These are phyloP conservation scores for Kodamaea ohmeri DNA, from an alignment of 1,139 yeast species.

Conservation along the genomic window DNA sequence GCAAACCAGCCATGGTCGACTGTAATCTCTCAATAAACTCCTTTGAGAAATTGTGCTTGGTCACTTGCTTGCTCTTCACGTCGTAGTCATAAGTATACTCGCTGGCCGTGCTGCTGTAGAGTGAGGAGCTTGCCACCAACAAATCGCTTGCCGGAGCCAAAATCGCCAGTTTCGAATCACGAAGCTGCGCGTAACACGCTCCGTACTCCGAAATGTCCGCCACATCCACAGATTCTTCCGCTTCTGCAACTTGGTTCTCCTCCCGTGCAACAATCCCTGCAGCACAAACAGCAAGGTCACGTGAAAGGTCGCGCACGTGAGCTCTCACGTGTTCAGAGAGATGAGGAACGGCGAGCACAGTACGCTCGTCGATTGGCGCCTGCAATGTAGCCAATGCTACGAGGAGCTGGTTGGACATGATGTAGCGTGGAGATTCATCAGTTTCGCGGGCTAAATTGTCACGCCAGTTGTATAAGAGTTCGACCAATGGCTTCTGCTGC, in stretches of 20 bases:
- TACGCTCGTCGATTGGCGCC: slow-evolving; percentile 56
- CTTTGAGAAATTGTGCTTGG: slow-evolving; percentile 21
- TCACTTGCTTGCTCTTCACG: slow-evolving; percentile 14
- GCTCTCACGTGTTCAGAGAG: slow-evolving; percentile 58
- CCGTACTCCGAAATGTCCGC: slow-evolving; percentile 10
- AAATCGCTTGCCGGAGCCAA: slow-evolving; percentile 11
- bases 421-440: slow-evolving; percentile 82
- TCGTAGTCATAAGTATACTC: slow-evolving; percentile 23
- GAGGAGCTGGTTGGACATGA: slow-evolving; percentile 80
- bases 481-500: slow-evolving; percentile 55
- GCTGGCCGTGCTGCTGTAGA: slow-evolving; percentile 6
- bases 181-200: slow-evolving; percentile 7
- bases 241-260: slow-evolving; percentile 11
- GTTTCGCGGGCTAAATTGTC: slow-evolving; percentile 67
- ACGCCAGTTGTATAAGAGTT: slow-evolving; percentile 76
- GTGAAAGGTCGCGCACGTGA: slow-evolving; percentile 56
- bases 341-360: slow-evolving; percentile 51
- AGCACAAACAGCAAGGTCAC: slow-evolving; percentile 43
- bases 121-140: slow-evolving; percentile 10
- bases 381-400: slow-evolving; percentile 56
- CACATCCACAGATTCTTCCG: slow-evolving; percentile 19
- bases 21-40: slow-evolving; percentile 18
- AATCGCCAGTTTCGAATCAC: slow-evolving; percentile 8
- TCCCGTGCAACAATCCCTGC: slow-evolving; percentile 10
- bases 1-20: slow-evolving; percentile 19